A percentile compares a stretch with the other conserved stretches of the same genome.
Evolutionary conservation across 331 rosid species (phyloP).

Genomic region (Quercus phellos): DNA sequence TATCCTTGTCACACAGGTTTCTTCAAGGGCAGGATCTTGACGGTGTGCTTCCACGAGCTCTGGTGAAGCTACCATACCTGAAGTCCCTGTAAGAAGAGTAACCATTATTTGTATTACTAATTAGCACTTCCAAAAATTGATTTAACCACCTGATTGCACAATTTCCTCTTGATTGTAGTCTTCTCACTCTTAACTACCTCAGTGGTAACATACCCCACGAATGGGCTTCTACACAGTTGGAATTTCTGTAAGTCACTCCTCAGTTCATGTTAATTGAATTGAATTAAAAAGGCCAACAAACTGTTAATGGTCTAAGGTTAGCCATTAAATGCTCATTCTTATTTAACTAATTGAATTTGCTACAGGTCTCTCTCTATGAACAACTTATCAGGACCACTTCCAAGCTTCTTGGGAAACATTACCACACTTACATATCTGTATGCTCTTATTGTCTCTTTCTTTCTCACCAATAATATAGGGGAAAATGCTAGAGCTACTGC

Average conservation of each 20-base stretch:
- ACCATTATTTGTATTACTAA: no score
- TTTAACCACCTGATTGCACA: no score
- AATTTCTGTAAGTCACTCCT: slow-evolving; percentile 16
- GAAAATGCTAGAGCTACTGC: no score
- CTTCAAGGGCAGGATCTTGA: slow-evolving; percentile 25
- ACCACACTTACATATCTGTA: slow-evolving; percentile 20
- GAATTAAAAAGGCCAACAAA: no score
- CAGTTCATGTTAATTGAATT: not conserved
- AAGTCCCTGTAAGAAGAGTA: no score
- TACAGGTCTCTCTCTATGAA: slow-evolving; percentile 11
- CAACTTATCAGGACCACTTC: slow-evolving; percentile 28
- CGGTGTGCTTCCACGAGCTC: slow-evolving; percentile 25
- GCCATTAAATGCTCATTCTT: not conserved
- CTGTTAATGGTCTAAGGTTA: not conserved
- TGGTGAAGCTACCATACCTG: slow-evolving; percentile 6
- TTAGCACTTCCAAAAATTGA: no score
- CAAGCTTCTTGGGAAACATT: slow-evolving; percentile 20
- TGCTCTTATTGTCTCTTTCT: not conserved
- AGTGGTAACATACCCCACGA: slow-evolving; percentile 27
- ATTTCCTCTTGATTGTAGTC: no score
- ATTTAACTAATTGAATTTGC: not conserved
- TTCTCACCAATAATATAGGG: not conserved
- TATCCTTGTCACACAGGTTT: slow-evolving; percentile 5
- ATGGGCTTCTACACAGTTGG: slow-evolving; percentile 30
- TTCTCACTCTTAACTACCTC: slow-evolving; percentile 21